phyloP scores from a whole-genome alignment of 78 protist genomes.

The Dictyostelium capitatum region DNA sequence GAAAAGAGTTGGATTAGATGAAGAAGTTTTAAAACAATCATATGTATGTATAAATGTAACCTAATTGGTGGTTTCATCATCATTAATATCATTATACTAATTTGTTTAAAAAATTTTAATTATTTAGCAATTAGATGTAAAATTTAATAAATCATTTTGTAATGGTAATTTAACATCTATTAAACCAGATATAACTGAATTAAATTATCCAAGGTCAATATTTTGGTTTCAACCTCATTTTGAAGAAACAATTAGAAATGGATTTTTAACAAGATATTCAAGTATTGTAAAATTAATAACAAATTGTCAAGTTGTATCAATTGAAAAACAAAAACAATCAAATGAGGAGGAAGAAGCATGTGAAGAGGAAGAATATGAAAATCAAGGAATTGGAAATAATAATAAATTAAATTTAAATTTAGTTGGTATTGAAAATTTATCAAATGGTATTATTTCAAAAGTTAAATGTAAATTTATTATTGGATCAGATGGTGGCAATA shows the following conservation, averaged over 20 bases:
- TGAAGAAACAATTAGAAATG: constrained; percentile 35
- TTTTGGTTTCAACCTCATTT: constrained; percentile 65
- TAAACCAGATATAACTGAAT: neutral
- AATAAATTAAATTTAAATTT: neutral
- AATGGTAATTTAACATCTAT: neutral
- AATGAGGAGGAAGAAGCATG: neutral
- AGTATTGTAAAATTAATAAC: neutral
- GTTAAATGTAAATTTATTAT: constrained; percentile 8
- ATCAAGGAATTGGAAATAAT: neutral
- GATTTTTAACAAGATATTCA: constrained; percentile 24
- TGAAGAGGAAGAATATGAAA: neutral
- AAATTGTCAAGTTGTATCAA: neutral
- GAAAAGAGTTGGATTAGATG: constrained; percentile 34
- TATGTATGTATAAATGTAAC: constrained; percentile 38
- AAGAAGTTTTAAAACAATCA: constrained; percentile 36
- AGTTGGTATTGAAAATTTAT: neutral
- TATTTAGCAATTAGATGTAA: constrained; percentile 29
- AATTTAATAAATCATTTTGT: constrained; percentile 33
- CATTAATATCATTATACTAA: too few species aligned
- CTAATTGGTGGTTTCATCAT: too few species aligned
- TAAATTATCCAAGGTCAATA: constrained; percentile 50
- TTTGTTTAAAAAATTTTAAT: neutral
- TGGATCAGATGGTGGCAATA: constrained; percentile 63
- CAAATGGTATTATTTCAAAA: neutral
- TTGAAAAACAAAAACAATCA: neutral